Evolutionary conservation across 306 rosid species (phyloP).

Genomic region (Prunus dulcis): DNA sequence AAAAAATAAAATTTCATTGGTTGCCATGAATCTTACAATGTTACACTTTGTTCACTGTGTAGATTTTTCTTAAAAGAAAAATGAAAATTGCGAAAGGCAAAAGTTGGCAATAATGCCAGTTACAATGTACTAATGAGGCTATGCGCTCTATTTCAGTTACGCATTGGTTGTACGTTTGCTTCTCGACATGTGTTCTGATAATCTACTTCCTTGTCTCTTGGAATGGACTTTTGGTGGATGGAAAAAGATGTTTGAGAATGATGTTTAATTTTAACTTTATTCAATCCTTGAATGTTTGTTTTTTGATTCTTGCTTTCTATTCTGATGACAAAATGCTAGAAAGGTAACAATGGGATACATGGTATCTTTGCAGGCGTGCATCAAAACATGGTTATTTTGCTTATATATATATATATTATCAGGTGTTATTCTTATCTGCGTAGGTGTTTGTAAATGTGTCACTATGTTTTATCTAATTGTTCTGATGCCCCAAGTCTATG

Average conservation of each 20-base stretch:
- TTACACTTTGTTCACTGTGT: neutral
- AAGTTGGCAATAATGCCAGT: neutral
- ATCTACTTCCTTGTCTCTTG: neutral
- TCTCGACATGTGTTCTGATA: neutral
- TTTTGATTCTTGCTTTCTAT: neutral
- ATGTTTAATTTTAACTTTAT: neutral
- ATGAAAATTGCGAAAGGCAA: neutral
- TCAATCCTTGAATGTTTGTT: neutral
- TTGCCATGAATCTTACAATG: neutral
- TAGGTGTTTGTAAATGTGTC: neutral
- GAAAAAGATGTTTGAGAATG: neutral
- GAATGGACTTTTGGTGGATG: neutral
- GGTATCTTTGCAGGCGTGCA: neutral
- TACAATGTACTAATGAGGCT: too few relatives aligned
- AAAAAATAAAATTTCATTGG: neutral
- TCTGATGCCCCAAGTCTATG: neutral
- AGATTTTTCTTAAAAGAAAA: neutral
- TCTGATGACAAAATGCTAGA: neutral
- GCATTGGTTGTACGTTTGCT: neutral
- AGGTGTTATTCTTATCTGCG: neutral
- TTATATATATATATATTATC: neutral
- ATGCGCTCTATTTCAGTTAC: neutral
- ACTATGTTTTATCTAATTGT: neutral
- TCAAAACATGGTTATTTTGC: neutral
- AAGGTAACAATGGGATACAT: neutral